Percentiles rank a stretch among this genome's conserved stretches.
Conservation (phyloP, 139 green algal species). For the Coelastrella sp. region DNA sequence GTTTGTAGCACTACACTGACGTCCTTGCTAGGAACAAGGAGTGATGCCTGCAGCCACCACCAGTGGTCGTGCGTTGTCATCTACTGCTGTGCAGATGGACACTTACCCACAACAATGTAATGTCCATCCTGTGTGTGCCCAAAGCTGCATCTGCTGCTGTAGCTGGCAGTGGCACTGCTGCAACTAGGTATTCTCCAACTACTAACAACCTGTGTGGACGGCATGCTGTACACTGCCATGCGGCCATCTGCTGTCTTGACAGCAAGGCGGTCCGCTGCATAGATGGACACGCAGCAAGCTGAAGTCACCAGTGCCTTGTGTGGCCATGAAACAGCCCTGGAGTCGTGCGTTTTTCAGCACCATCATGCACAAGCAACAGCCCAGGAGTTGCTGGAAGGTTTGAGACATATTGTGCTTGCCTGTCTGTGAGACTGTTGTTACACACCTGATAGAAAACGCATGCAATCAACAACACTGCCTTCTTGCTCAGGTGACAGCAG, state of each 20-base stretch:
- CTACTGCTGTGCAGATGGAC: not conserved
- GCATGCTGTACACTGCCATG: slow-evolving; percentile 63
- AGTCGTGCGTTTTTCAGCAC: no score
- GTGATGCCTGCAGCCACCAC: not conserved
- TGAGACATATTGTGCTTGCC: not conserved
- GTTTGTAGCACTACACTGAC: no score
- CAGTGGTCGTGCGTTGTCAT: not conserved
- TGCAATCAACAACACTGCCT: slow-evolving; percentile 61
- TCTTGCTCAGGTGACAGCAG: not conserved
- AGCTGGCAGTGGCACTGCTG: slow-evolving; percentile 20
- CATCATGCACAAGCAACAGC: no score
- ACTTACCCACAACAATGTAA: slow-evolving; percentile 53
- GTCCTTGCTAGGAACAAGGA: no score
- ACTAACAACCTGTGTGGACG: not conserved
- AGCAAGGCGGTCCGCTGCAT: slow-evolving; percentile 56
- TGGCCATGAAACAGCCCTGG: no score
- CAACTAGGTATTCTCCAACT: slow-evolving; percentile 55
- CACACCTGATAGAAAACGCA: slow-evolving; percentile 54
- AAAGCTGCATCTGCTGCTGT: slow-evolving; percentile 56
- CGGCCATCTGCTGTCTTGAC: slow-evolving; percentile 70
- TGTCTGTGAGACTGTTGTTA: not conserved
- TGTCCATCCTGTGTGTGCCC: slow-evolving; percentile 56
- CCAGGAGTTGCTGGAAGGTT: no score
- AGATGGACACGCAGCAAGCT: no score
- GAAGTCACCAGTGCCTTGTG: no score